Percentiles rank a stretch among this genome's conserved stretches.
These are phyloP conservation scores for Stylosanthes scabra DNA, from an alignment of 331 rosid genomes.

Conservation along the genomic window DNA sequence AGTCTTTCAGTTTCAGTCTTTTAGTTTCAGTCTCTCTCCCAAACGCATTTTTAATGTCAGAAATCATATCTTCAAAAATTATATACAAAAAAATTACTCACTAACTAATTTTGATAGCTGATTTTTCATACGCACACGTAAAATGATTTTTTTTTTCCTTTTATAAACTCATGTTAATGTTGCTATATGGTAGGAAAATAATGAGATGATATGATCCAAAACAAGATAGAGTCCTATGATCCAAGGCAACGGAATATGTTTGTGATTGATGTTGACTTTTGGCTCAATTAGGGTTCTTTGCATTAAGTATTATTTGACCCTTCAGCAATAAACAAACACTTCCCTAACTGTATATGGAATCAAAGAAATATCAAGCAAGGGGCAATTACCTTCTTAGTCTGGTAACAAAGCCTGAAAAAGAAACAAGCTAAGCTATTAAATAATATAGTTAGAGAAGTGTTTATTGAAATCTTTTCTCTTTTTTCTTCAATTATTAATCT, in stretches of 20 bases:
- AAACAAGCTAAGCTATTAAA: background rate
- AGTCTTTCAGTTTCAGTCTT: too few species aligned
- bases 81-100: too few species aligned
- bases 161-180: too few species aligned
- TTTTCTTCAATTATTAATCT: background rate
- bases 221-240: background rate
- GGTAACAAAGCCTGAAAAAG: background rate
- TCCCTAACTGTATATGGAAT: background rate
- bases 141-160: too few species aligned
- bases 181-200: too few species aligned
- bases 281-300: background rate
- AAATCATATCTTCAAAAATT: too few species aligned
- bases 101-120: too few species aligned
- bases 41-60: too few species aligned
- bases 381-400: background rate
- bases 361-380: background rate
- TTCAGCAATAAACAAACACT: slow-evolving; percentile 15
- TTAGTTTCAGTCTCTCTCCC: too few species aligned
- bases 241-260: slow-evolving; percentile 30
- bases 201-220: background rate
- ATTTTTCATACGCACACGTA: too few species aligned
- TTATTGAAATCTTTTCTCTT: background rate
- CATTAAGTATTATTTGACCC: background rate
- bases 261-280: slow-evolving; percentile 19
- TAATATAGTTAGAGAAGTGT: too few species aligned